A percentile compares a stretch with the other conserved stretches of the same genome.
phyloP scores from a whole-genome alignment of 2,329 filamentous ascomycete species.

The Escovopsis weberi region DNA sequence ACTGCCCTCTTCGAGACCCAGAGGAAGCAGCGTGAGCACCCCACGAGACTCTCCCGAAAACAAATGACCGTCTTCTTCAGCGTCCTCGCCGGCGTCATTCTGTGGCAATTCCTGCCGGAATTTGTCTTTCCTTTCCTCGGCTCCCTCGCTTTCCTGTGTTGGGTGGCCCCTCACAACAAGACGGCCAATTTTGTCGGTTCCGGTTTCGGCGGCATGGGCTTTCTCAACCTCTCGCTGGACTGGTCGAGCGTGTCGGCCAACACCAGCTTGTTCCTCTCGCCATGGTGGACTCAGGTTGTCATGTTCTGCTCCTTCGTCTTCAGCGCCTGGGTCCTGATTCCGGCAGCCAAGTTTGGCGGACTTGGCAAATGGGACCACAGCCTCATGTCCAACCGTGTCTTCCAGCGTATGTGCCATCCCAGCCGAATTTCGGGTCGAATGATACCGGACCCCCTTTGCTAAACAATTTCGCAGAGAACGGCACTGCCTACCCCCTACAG shows the following conservation, averaged over 20 bases:
- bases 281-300: conserved; percentile 44
- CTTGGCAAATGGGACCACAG: conserved; percentile 35
- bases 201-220: conserved; percentile 47
- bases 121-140: conserved; percentile 44
- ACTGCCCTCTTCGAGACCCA: conserved; percentile 45
- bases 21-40: conserved; percentile 34
- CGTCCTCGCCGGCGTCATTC: conserved; percentile 33
- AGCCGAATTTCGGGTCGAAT: not conserved
- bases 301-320: conserved; percentile 39
- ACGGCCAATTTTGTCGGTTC: conserved; percentile 46
- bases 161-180: conserved; percentile 43
- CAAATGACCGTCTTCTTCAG: conserved; percentile 44
- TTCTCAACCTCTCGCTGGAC: conserved; percentile 43
- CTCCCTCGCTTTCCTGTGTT: conserved; percentile 47
- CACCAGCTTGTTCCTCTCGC: conserved; percentile 37
- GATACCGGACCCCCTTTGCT: not conserved
- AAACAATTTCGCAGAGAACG: conserved; percentile 11
- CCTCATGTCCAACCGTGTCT: conserved; percentile 44
- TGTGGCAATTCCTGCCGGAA: conserved; percentile 50
- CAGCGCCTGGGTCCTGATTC: conserved; percentile 43
- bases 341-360: conserved; percentile 42
- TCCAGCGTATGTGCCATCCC: conserved; percentile 17
- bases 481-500: conserved; percentile 20
- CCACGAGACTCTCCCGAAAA: conserved; percentile 31
- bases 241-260: conserved; percentile 45